Base-by-base conservation (phyloP, 176 grass and related monocot genomes). In the Eleusine coracana region DNA sequence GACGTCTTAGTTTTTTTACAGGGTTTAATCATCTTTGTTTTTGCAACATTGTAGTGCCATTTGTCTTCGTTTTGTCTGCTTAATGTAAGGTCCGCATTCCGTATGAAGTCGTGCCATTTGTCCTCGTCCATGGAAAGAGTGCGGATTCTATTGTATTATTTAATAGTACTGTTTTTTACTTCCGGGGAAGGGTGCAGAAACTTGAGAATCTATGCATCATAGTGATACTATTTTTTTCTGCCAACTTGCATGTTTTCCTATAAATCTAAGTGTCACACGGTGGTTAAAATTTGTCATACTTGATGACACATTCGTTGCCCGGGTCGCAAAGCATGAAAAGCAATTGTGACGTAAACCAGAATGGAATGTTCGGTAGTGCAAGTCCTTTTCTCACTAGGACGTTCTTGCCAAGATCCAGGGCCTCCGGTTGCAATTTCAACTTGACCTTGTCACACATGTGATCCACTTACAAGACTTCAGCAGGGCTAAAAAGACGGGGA, bases 31-130 rank as follows among this genome's bases (percentile, higher is more conserved):
- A 73, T 54, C 60, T 20, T 59, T 23, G 1, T 59, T 59, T 59
- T 49, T 58, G 29, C 37, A 70, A 60, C 21, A 76, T 39, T 59
- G 3, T 21, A 61, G 67, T n/a, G 84, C 83, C 83, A 90, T 82
- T 86, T 90, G 88, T 48, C 83, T 46, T 51, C 34, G 66, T 68
- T 31, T 74, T 73, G 0, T 67, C 14, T 51, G 73, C 56, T 75
- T 46, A 63, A 27, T 16, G 14, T 15, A 71, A 45, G 29, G n/a
- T 59, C 56, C 56, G 23, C n/a, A 10, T 23, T 10, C 21, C 68
- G 39, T 60, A 7, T 44, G 61, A 58, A 50, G 36, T 59, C 1
- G 17, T 27, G 88, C 83, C 88, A 90, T 90, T 78, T 90, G 79
- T 83, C 88, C 74, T 81, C 16, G 20, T 66, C 29, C 10, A 40